Base-by-base conservation (phyloP, 1,284 basidiomycete species). In the Leccinum discolor region DNA sequence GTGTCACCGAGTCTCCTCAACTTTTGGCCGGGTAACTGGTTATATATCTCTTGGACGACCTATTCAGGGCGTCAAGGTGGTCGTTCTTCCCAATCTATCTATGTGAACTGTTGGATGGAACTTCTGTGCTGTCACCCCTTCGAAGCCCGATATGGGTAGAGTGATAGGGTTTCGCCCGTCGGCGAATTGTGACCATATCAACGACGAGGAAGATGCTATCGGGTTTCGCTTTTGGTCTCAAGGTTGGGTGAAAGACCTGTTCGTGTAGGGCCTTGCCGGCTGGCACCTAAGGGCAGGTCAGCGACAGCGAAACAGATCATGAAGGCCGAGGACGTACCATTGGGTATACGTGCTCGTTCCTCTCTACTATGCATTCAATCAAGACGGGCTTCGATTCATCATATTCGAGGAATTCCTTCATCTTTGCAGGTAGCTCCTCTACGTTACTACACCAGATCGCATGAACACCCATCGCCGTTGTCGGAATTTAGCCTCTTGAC, bases 341-440 rank as follows among this genome's bases (percentile, higher is more conserved):
- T 12, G 93, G 96, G 87, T 95, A 98, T 66, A 98, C 96, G 78
- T 98, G 96, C 81, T 98, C 96, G 72, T 88, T 89, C 73, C 85
- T 86, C 78, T 92, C 90, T 42, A 98, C 94, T 65, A 92, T 65
- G 75, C 95, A 97, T 81, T 99, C 96, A 83, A 99, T 84, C 69
- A 99, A 79, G 58, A 99, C 86, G 2, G 97, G 97, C 80, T 88
- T 92, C 66, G 84, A 84, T 70, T 88, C 91, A 70, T 95, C 92
- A 79, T 97, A 98, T 81, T 97, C 96, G 73, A 99, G 85, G 81
- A 99, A 98, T 85, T 99, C 96, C 83, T 96, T 95, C 96, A 99
- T 99, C 86, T 93, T 97, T 50, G 84, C 88, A 0, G 94, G 94
- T 12, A 99, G 84, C 65, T 99, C 96, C 54, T 85, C 88, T 7